Base-by-base conservation (phyloP, 1,139 yeast genomes). In the Kurtzmaniella natalensis region DNA sequence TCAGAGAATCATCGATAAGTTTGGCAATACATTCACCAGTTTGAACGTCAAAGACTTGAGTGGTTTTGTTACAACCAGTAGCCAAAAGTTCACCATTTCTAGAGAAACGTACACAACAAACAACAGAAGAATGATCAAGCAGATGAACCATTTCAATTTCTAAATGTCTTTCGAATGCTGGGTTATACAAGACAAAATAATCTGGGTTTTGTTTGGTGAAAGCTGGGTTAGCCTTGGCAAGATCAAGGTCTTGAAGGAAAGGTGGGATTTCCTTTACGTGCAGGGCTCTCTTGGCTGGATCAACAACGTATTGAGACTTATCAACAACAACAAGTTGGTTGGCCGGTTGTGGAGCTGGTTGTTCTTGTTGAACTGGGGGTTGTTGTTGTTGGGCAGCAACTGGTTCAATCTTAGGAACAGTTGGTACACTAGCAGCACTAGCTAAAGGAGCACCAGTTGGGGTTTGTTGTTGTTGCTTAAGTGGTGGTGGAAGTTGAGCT, bases 51-150 rank as follows among this genome's bases (percentile, higher is more conserved):
- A 82, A 92, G 41, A 92, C 95, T 59, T 88, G 96, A 7, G 97
- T 94, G 29, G 94, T 79, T 55, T 92, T 87, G 65, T 92, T 92
- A 66, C 97, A 89, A 30, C 98, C 98, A 17, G 98, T 92, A 17
- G 98, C 98, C 49, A 92, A 74, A 55, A 76, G 86, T 61, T 86
- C 85, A 43, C 97, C 97, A 58, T 88, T 95, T 47, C 81, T 81
- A 43, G 92, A 82, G 66, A 92, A 92, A 43, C 95, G 73, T 37
- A 92, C 97, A 62, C 98, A 92, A 65, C 98, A 92, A 37, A 89
- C 97, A 30, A 89, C 97, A 2, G 95, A 84, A 15, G 88, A 76
- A 63, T 92, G 97, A 54, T 86, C 95, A 48, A 89, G 73, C 9
- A 95, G 83, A 55, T 86, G 94, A 47, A 89, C 85, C 47, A 89